Evolutionary conservation across 768 basidiomycete species (phyloP), one percentile per base, ranked within the genome.

Genomic region (Dacryopinax primogenitus): DNA sequence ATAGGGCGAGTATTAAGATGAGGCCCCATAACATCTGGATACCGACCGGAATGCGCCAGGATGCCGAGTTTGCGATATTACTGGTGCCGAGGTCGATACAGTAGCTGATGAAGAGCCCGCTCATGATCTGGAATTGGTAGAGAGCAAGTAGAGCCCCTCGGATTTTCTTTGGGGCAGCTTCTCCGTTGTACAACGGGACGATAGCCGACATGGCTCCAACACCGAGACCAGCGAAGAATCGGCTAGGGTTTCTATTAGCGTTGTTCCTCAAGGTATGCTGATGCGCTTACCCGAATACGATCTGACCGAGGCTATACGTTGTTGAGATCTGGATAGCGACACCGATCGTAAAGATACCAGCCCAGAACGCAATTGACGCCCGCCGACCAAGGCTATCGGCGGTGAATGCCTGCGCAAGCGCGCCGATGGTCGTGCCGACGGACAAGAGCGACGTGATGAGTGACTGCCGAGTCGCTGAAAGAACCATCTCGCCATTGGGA

Each of bases 391-490:
- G 80, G 21, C 84, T 76, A 70, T 90, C 87, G 41, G 87, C 82
- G 0, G 88, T 89, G 71, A 88, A 86, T 0, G 86, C 86, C 69
- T 87, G 87, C 0, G 71, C 83, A 30, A 88, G 74, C 1, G 88
- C 84, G 18, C 86, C 86, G 51, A 82, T 83, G 65, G 51, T 62
- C 33, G 18, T 64, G 2, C 28, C 62, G n/a, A 36, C 88, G 21
- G 86, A 88, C 4, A 90, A 77, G 2, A 89, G 78, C 6, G 87
- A 90, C 0, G 88, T 88, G 64, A 90, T 90, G 62, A 89, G 86
- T 0, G 86, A 86, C 70, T 88, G 86, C 35, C 86, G 78, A 28
- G 82, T 81, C 66, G 81, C 81, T 1, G 84, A 82, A 11, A 91
- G 75, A 66, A 81, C 76, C 62, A 75, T 75, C 34, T 74, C 68